These are phyloP conservation scores for Mrakiaceae sp. DNA, from an alignment of 1,284 basidiomycete species.

Conservation along the genomic window DNA sequence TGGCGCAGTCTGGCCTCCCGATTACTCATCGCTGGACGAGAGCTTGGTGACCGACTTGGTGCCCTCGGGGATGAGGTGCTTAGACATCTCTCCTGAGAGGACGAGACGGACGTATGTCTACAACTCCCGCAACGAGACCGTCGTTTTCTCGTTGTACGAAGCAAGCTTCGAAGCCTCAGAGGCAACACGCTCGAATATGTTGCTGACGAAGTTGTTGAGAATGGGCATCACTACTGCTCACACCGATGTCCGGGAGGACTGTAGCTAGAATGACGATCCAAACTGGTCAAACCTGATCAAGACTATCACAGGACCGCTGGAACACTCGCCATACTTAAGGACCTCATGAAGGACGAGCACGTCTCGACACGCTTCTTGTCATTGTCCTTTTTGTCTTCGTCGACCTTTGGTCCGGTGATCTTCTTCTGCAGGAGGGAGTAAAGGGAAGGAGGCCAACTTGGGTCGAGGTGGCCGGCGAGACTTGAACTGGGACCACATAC, in stretches of 20 bases:
- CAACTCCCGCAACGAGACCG: neutral
- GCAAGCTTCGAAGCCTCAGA: neutral
- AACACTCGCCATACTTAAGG: slow-evolving; percentile 37
- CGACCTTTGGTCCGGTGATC: slow-evolving; percentile 38
- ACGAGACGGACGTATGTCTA: slow-evolving; percentile 37
- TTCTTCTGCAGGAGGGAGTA: neutral
- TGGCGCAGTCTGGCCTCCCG: too few relatives aligned
- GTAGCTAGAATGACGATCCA: slow-evolving; percentile 25
- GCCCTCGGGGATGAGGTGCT: slow-evolving; percentile 74
- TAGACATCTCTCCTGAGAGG: slow-evolving; percentile 72
- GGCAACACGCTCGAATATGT: too few relatives aligned
- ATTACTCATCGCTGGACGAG: too few relatives aligned
- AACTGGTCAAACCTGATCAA: slow-evolving; percentile 15
- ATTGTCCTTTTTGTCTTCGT: slow-evolving; percentile 73
- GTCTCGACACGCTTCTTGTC: slow-evolving; percentile 83
- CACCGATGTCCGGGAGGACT: slow-evolving; percentile 89
- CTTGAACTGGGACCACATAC: neutral
- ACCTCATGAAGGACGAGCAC: slow-evolving; percentile 82
- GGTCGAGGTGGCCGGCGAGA: neutral
- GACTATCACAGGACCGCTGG: slow-evolving; percentile 35
- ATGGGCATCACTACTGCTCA: slow-evolving; percentile 50
- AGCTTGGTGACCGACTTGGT: slow-evolving; percentile 45
- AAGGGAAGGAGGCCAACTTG: neutral
- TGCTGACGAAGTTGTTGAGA: too few relatives aligned
- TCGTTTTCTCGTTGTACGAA: neutral